Percentiles rank a stretch among this genome's conserved stretches.
These are phyloP conservation scores for Zygoascus meyerae DNA, from an alignment of 1,139 yeast genomes.

Conservation along the genomic window DNA sequence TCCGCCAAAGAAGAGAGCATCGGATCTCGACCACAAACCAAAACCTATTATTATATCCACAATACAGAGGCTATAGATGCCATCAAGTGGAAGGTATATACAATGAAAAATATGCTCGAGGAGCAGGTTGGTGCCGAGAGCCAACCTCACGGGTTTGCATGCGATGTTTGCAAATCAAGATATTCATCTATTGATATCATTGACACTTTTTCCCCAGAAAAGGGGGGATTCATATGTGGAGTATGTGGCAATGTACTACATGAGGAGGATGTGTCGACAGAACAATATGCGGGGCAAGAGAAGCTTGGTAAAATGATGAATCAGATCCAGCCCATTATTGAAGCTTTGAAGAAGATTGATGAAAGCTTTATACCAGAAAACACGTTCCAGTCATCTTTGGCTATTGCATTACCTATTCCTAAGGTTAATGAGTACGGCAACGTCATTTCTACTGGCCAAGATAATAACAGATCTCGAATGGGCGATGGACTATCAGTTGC, in stretches of 20 bases:
- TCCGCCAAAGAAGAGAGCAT: conserved; percentile 79
- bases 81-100: conserved; percentile 92
- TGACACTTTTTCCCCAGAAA: conserved; percentile 70
- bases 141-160: conserved; percentile 89
- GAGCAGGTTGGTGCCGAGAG: conserved; percentile 74
- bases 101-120: conserved; percentile 69
- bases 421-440: conserved; percentile 28
- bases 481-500: conserved; percentile 13
- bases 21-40: conserved; percentile 60
- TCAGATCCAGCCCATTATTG: conserved; percentile 84
- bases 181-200: conserved; percentile 86
- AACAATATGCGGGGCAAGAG: conserved; percentile 76
- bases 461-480: conserved; percentile 8
- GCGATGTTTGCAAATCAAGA: conserved; percentile 78
- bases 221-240: conserved; percentile 76
- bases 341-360: conserved; percentile 77
- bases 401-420: conserved; percentile 80
- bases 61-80: conserved; percentile 93
- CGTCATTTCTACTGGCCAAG: conserved; percentile 8
- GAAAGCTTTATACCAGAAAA: conserved; percentile 81
- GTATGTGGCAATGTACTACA: conserved; percentile 68
- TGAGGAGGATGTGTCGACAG: conserved; percentile 86
- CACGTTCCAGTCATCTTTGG: conserved; percentile 73
- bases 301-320: conserved; percentile 78
- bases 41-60: conserved; percentile 83